Percentiles rank a stretch among this genome's conserved stretches.
phyloP scores from a whole-genome alignment of 2,329 filamentous ascomycete genomes.

The Lizonia empirigonia region DNA sequence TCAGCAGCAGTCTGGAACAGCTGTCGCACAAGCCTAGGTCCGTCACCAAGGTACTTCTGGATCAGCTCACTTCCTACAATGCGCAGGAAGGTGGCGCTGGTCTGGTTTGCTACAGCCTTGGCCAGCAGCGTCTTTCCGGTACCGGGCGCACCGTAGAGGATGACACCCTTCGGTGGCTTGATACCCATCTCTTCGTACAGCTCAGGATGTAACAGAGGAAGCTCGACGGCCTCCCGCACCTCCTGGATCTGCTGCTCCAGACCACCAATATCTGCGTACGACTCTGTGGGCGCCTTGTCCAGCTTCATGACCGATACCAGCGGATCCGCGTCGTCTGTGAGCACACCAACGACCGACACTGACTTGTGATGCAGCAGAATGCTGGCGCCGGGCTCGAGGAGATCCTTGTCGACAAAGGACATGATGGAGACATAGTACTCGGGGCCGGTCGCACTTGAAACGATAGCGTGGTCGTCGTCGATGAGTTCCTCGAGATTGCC shows the following conservation, averaged over 20 bases:
- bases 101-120: conserved; percentile 97
- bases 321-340: conserved; percentile 95
- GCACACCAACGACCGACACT: conserved; percentile 94
- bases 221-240: conserved; percentile 93
- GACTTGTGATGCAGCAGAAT: conserved; percentile 97
- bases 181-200: conserved; percentile 99
- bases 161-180: conserved; percentile 99
- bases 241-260: conserved; percentile 95
- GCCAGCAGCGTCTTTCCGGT: conserved; percentile 96
- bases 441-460: conserved; percentile 94
- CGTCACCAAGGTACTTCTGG: conserved; percentile 97
- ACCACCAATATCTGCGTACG: conserved; percentile 97
- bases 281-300: conserved; percentile 97
- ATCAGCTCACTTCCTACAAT: conserved; percentile 98
- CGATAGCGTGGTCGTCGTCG: conserved; percentile 98
- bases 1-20: conserved; percentile 96
- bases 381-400: conserved; percentile 93
- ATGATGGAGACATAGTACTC: conserved; percentile 99
- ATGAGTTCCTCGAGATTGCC: conserved; percentile 98
- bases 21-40: conserved; percentile 90
- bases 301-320: conserved; percentile 99
- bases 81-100: conserved; percentile 96
- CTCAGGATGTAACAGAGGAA: conserved; percentile 93
- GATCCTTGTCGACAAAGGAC: conserved; percentile 99
- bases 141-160: conserved; percentile 94